Percentiles rank a stretch among this genome's conserved stretches.
These are phyloP conservation scores for Chrysochromulina tobinii DNA, from an alignment of 78 protist species.

Conservation along the genomic window DNA sequence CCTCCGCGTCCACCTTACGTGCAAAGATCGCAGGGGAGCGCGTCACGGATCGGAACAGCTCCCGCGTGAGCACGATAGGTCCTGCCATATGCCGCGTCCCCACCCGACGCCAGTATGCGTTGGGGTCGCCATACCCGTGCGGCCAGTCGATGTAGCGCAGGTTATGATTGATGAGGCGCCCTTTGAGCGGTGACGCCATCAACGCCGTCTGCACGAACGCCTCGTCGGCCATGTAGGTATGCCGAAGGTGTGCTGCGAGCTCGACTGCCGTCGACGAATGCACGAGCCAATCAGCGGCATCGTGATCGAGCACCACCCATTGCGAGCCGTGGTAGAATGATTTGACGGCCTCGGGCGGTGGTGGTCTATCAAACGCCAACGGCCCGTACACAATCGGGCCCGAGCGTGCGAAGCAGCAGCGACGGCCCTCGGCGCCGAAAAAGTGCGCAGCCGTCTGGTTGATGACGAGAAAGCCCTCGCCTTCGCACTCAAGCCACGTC, in stretches of 20 bases:
- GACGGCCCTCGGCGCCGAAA: background rate
- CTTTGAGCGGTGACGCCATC: background rate
- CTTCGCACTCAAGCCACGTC: background rate
- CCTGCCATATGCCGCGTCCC: background rate
- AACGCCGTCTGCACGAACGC: conserved; percentile 1
- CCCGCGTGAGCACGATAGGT: background rate
- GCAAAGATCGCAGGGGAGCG: background rate
- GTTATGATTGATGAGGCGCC: background rate
- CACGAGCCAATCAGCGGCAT: background rate
- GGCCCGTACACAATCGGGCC: conserved; percentile 4
- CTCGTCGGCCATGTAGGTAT: conserved; percentile 17
- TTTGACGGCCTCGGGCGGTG: background rate
- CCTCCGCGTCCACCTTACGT: background rate
- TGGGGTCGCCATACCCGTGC: conserved; percentile 22
- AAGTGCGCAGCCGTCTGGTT: background rate
- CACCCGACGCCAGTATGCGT: background rate
- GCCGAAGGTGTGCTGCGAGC: background rate
- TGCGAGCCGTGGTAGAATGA: conserved; percentile 11
- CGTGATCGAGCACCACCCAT: background rate
- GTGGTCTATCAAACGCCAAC: background rate
- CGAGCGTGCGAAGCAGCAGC: conserved; percentile 20
- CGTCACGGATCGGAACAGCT: background rate
- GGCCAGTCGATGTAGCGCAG: conserved; percentile 37
- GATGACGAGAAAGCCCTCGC: background rate
- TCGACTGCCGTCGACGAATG: background rate